phyloP scores from a whole-genome alignment of 2,329 filamentous ascomycete genomes.

The Anisogramma anomala region DNA sequence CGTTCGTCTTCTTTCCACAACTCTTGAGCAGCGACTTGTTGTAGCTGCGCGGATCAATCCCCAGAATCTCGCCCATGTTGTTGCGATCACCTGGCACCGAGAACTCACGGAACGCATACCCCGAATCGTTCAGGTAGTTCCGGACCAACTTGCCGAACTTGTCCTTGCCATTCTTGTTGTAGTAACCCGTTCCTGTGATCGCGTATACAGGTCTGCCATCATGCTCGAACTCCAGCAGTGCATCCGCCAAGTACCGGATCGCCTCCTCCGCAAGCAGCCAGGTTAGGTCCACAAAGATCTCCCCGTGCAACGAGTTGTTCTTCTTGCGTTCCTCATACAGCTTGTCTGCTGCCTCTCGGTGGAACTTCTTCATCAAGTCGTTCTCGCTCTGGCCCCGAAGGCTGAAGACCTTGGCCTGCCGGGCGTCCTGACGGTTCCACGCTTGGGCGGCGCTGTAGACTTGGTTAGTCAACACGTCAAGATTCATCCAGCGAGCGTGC shows the following conservation, averaged over 20 bases:
- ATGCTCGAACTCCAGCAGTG: slow-evolving; percentile 69
- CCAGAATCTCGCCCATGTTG: slow-evolving; percentile 65
- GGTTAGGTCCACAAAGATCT: slow-evolving; percentile 91
- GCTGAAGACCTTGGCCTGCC: slow-evolving; percentile 88
- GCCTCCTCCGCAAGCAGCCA: slow-evolving; percentile 98
- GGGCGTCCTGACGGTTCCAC: slow-evolving; percentile 95
- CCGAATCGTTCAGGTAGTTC: slow-evolving; percentile 86
- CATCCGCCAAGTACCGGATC: slow-evolving; percentile 81
- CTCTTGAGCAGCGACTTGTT: slow-evolving; percentile 45
- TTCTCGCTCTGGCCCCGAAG: slow-evolving; percentile 94
- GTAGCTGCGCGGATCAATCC: slow-evolving; percentile 56
- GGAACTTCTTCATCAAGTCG: slow-evolving; percentile 91
- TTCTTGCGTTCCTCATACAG: slow-evolving; percentile 92
- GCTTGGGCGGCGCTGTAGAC: slow-evolving; percentile 73
- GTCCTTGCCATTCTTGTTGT: slow-evolving; percentile 97
- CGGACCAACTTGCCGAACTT: slow-evolving; percentile 94
- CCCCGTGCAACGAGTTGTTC: slow-evolving; percentile 44
- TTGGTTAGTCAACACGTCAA: not conserved
- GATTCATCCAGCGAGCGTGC: not conserved
- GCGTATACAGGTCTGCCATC: slow-evolving; percentile 74
- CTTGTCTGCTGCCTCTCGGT: slow-evolving; percentile 82
- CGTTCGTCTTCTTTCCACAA: slow-evolving; percentile 23
- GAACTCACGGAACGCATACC: slow-evolving; percentile 92
- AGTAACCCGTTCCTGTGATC: slow-evolving; percentile 92
- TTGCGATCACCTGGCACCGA: slow-evolving; percentile 87